Evolutionary conservation across 331 rosid species (phyloP), one percentile per base, ranked within the genome.

Genomic region (Quercus phellos): DNA sequence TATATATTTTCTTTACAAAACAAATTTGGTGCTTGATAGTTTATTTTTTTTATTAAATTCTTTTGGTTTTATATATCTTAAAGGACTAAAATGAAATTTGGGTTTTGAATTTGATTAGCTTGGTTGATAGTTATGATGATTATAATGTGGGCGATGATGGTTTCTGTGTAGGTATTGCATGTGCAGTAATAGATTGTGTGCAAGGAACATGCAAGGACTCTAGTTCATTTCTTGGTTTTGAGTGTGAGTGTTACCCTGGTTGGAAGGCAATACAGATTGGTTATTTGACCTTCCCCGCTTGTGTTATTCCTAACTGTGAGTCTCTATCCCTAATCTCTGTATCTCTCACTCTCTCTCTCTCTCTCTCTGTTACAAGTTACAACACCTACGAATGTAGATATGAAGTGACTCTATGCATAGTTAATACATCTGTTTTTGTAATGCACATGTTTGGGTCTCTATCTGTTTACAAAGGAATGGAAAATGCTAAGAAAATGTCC

Each of bases 291-390:
- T 68, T 72, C 29, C 84, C 86, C 16, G 13, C 81, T 54, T 84
- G 86, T 42, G 67, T 79, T n/a, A 5, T 86, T 73, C 90, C 84
- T 38, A 73, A 87, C 70, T 76, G 90, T 87, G 72, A 84, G 80
- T 34, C 56, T 60, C 64, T 75, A 78, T 58, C 35, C 18, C 5
- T 38, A 38, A 8, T 38, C 46, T 38, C 46, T 38, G 46, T 38
- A 38, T 42, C 76, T 72, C 59, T 24, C 73, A 11, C 24, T 70
- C 29, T 74, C 46, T 8, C 46, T 38, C 59, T 22, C 76, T 42
- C 22, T 70, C 29, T 74, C 12, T 8, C 3, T 38, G 17, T 35
- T 35, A 35, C 42, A 6, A 35, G 46, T 38, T 38, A 38, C 12
- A 8, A 8, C 46, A 38, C 12, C 12, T 8, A 38, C 3, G 11